phyloP scores from a whole-genome alignment of 345 rosid species.

The Corymbia maculata region DNA sequence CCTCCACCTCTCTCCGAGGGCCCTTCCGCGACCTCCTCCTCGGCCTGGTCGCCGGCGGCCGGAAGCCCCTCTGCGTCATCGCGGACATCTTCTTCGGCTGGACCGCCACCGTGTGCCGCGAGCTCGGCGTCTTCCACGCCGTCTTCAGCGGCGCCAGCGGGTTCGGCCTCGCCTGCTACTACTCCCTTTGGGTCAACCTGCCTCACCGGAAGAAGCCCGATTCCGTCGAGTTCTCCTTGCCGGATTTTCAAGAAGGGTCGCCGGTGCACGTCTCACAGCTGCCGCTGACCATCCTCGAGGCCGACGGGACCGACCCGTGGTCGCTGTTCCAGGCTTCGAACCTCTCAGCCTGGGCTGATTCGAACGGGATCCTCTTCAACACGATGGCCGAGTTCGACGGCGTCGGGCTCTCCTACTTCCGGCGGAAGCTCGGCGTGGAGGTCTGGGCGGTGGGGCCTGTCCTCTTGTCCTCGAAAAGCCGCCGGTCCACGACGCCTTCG shows the following conservation, averaged over 20 bases:
- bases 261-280: constrained; percentile 37
- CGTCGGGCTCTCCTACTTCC: constrained; percentile 38
- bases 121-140: constrained; percentile 38
- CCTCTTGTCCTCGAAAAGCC: constrained; percentile 15
- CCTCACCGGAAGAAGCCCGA: constrained; percentile 18
- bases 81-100: constrained; percentile 60
- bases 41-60: not conserved
- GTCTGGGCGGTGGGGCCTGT: constrained; percentile 63
- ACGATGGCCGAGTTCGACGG: constrained; percentile 50
- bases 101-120: constrained; percentile 42
- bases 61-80: constrained; percentile 28
- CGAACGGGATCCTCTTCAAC: constrained; percentile 51
- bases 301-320: constrained; percentile 42
- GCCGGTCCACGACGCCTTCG: constrained; percentile 2
- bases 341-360: constrained; percentile 31
- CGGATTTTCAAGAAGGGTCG: constrained; percentile 47
- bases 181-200: constrained; percentile 42
- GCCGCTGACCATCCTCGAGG: constrained; percentile 25
- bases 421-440: constrained; percentile 24
- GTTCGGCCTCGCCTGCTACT: constrained; percentile 49
- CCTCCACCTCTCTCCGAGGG: constrained; percentile 39
- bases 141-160: constrained; percentile 38
- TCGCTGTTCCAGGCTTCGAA: constrained; percentile 28
- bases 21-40: constrained; percentile 28
- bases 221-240: constrained; percentile 26